phyloP scores from a whole-genome alignment of 1,284 basidiomycete genomes.

The Ganoderma resinaceum region DNA sequence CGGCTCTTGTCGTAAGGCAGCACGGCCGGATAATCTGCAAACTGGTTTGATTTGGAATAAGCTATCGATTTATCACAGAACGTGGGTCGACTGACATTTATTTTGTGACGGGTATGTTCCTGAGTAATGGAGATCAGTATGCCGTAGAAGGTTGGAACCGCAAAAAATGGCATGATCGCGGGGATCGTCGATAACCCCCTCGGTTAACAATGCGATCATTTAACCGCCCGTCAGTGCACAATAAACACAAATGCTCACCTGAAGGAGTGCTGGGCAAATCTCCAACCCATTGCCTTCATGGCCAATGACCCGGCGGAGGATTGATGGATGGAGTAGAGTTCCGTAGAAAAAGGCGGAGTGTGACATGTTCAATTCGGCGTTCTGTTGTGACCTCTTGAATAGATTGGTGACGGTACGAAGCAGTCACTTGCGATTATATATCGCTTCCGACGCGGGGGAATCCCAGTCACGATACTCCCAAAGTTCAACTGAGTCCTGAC shows the following conservation, averaged over 20 bases:
- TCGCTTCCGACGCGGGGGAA: background rate
- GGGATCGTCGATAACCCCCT: background rate
- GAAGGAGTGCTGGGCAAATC: constrained; percentile 56
- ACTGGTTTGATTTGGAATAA: constrained; percentile 41
- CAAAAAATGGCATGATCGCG: background rate
- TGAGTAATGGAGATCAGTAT: constrained; percentile 40
- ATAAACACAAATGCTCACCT: constrained; percentile 43
- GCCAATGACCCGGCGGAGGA: constrained; percentile 60
- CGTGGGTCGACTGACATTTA: constrained; percentile 44
- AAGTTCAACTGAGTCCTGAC: background rate
- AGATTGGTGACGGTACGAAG: background rate
- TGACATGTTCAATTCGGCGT: constrained; percentile 14
- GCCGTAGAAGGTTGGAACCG: background rate
- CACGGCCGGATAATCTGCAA: constrained; percentile 83
- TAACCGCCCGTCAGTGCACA: background rate
- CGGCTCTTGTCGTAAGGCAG: constrained; percentile 59
- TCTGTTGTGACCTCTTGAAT: background rate
- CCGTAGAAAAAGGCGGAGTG: constrained; percentile 86
- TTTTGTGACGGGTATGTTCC: constrained; percentile 82
- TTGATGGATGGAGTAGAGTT: constrained; percentile 63
- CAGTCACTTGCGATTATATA: background rate
- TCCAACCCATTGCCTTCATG: constrained; percentile 49
- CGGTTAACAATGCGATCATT: background rate
- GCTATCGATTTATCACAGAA: background rate
- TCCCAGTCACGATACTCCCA: background rate